Conservation (phyloP, 2,329 filamentous ascomycete genomes). For the Arachnomyces sp. region DNA sequence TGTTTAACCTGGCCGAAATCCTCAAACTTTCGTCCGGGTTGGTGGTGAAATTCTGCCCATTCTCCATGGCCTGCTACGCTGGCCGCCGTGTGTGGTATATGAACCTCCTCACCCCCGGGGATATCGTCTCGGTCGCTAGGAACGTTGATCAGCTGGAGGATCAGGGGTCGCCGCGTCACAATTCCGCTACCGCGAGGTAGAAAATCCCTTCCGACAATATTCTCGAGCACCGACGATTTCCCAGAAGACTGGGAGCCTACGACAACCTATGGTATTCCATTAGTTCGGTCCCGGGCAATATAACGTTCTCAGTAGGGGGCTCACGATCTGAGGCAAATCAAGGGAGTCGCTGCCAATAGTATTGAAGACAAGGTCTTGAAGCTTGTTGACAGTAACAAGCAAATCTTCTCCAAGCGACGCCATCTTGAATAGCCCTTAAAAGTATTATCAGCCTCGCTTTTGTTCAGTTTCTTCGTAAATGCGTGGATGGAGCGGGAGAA, state of each 20-base stretch:
- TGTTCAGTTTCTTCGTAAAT: background rate
- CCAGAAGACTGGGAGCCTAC: slow-evolving; percentile 97
- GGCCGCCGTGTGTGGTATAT: slow-evolving; percentile 68
- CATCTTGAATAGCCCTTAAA: slow-evolving; percentile 48
- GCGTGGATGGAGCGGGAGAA: too few species aligned
- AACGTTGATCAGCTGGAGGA: slow-evolving; percentile 97
- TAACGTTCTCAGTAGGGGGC: slow-evolving; percentile 24
- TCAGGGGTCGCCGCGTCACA: slow-evolving; percentile 86
- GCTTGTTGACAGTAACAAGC: slow-evolving; percentile 90
- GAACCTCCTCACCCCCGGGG: slow-evolving; percentile 55
- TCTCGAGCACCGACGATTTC: slow-evolving; percentile 97
- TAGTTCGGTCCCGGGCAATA: background rate
- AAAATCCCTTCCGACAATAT: slow-evolving; percentile 97
- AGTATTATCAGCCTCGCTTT: background rate
- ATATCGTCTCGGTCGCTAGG: slow-evolving; percentile 65
- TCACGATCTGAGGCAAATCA: slow-evolving; percentile 94
- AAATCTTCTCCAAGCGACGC: slow-evolving; percentile 92
- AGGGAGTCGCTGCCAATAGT: slow-evolving; percentile 98
- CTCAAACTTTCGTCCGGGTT: slow-evolving; percentile 78
- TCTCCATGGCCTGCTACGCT: slow-evolving; percentile 60
- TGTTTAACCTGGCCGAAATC: slow-evolving; percentile 90
- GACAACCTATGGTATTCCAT: slow-evolving; percentile 61
- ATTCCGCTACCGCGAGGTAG: slow-evolving; percentile 93
- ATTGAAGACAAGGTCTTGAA: slow-evolving; percentile 98
- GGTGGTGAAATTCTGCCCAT: slow-evolving; percentile 96